phyloP scores from a whole-genome alignment of 805 yeast genomes.

The Metschnikowia sp. region DNA sequence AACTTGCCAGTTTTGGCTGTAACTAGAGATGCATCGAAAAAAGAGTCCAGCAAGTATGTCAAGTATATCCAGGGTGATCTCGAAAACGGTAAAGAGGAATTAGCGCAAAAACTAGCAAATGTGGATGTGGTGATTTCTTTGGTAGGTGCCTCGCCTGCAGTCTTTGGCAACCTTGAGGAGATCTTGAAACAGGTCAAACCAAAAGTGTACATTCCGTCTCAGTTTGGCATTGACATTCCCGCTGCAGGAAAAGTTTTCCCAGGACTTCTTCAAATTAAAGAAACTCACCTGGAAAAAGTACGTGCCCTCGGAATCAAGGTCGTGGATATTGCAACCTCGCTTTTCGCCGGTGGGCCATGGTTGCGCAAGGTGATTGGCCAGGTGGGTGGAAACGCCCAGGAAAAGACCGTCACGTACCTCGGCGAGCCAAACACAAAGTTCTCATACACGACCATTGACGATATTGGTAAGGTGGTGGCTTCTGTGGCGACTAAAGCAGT shows the following conservation, averaged over 20 bases:
- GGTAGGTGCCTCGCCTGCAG: slow-evolving; percentile 28
- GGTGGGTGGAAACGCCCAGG: slow-evolving; percentile 33
- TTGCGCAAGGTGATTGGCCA: slow-evolving; percentile 20
- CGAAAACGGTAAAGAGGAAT: slow-evolving; percentile 19
- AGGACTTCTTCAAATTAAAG: slow-evolving; percentile 32
- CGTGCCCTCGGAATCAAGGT: slow-evolving; percentile 45
- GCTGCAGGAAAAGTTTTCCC: slow-evolving; percentile 15
- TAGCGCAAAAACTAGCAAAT: slow-evolving; percentile 30
- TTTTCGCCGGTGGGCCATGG: slow-evolving; percentile 33
- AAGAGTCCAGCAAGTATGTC: slow-evolving; percentile 29
- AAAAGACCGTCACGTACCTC: slow-evolving; percentile 34
- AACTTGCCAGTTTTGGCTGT: slow-evolving; percentile 49
- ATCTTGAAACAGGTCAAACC: slow-evolving; percentile 41
- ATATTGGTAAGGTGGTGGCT: slow-evolving; percentile 46
- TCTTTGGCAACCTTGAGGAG: slow-evolving; percentile 34
- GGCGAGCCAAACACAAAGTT: slow-evolving; percentile 39
- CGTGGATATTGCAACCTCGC: slow-evolving; percentile 40
- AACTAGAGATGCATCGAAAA: slow-evolving; percentile 41
- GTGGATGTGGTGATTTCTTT: slow-evolving; percentile 52
- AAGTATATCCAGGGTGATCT: slow-evolving; percentile 37
- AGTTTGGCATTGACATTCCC: slow-evolving; percentile 41
- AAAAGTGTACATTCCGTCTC: slow-evolving; percentile 33
- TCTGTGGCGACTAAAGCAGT: slow-evolving; percentile 29
- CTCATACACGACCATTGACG: slow-evolving; percentile 21
- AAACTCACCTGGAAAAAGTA: slow-evolving; percentile 33